These are phyloP conservation scores for Coniochaeta hoffmannii DNA, from an alignment of 2,329 filamentous ascomycete genomes.

Conservation along the genomic window DNA sequence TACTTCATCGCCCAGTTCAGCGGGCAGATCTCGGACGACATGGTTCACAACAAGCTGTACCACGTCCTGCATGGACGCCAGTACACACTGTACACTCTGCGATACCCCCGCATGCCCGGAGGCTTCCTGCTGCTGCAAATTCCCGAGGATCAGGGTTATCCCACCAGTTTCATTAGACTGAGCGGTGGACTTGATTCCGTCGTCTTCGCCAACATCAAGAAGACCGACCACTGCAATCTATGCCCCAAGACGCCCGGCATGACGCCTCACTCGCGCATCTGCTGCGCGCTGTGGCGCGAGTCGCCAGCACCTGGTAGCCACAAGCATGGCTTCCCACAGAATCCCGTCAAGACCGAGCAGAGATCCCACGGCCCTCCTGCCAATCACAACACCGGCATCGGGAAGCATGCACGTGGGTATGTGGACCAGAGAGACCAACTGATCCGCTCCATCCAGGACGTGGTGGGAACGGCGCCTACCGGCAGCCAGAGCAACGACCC, in stretches of 20 bases:
- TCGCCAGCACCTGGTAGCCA: neutral
- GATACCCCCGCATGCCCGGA: neutral
- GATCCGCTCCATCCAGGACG: neutral
- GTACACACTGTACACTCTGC: neutral
- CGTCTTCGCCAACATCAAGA: neutral
- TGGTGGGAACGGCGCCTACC: neutral
- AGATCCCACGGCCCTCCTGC: neutral
- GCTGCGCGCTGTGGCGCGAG: neutral
- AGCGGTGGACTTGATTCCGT: neutral
- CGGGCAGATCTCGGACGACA: neutral
- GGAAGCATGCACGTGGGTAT: no score
- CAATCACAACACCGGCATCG: neutral
- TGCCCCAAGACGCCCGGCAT: neutral
- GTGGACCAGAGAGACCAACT: neutral
- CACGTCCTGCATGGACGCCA: neutral
- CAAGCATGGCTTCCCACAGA: neutral
- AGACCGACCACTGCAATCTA: neutral
- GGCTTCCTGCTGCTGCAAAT: neutral
- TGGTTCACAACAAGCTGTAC: neutral
- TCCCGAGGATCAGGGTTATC: neutral
- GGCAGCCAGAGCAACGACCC: neutral
- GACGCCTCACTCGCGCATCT: neutral
- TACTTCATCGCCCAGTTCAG: neutral
- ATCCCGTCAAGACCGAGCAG: neutral
- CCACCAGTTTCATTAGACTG: neutral